Base-by-base conservation (phyloP, 1,284 basidiomycete genomes). In the Ceratobasidium sp. region DNA sequence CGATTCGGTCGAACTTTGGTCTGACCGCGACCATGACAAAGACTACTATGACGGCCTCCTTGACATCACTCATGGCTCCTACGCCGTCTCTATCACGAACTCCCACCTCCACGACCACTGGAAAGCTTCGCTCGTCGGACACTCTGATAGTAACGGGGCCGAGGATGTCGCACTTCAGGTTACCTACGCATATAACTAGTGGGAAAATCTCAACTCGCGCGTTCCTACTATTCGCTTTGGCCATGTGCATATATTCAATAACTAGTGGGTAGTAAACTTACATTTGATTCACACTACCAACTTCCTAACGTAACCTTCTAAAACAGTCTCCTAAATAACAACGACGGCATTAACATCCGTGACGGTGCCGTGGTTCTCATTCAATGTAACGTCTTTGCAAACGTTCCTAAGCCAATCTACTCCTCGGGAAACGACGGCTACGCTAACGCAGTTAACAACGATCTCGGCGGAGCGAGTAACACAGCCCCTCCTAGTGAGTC, bases 341-440 rank as follows among this genome's bases (percentile, higher is more conserved):
- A 67, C 15, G 66, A 68, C 28, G 66, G 66, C 10, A 44, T 64
- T 5, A 64, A 64, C 33, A 20, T 40, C n/a, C 9, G 42, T 15
- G n/a, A 42, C 18, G 66, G 66, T 20, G 40, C 66, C 4, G 66
- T 26, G 23, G 42, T 33, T 26, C 28, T 68, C 0, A 86, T 88
- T 66, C 85, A 88, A 82, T 88, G 88, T 84, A 88, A 87, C 80
- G 86, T 88, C 58, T 88, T 85, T 58, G 63, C 28, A 42, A 69
- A 68, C 23, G 69, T 68, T 33, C n/a, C 18, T 20, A 49, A 51
- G 4, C 66, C 66, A 2, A 49, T 68, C 46, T 68, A 68, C 23
- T 46, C 42, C n/a, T 42, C 66, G 9, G 44, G 44, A 6, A 53
- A 51, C 26, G 28, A 49, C n/a, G 66, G 66, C 13, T 63, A 63